Base-by-base conservation (phyloP, 129 eudicot genomes). In the Lactuca saligna region DNA sequence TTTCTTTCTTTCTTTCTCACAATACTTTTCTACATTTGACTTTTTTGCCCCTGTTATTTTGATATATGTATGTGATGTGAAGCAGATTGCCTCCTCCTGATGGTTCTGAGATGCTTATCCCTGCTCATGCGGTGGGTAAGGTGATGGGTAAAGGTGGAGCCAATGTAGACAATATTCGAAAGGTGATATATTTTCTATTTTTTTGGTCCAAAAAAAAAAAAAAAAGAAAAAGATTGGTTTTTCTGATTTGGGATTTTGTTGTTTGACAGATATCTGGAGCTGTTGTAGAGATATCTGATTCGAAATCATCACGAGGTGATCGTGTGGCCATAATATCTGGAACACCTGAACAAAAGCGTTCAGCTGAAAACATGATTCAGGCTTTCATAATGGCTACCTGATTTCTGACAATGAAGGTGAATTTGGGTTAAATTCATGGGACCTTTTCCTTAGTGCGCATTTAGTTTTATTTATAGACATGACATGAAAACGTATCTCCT, bases 331-430 rank as follows among this genome's bases (percentile, higher is more conserved):
- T 84, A 66, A 85, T 93, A 17, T 86, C 95, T 20, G 99, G 99
- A 39, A 93, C 99, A 75, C 38, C 89, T 54, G 99, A 93, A 78
- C 92, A 93, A 81, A 93, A 89, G 77, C 97, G 90, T 69, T 55
- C 99, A 7, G 99, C 99, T 69, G 97, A 93, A 80, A 89, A 86
- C 83, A 75, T 93, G 84, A 83, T 93, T 72, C 99, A 87, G 85
- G 99, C 99, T 65, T 93, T 93, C 85, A 93, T 93, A 50, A 61
- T 93, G 93, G 81, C 99, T 59, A 84, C 99, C 69, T 92, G 79
- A 76, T 39, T 55, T 68, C 4, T 38, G 54, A 39, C 1, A 60
- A 13, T 33, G 76, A 72, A 77, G 83, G 88, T 71, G 82, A 80
- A 68, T 10, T 56, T 54, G 66, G 79, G 66, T 71, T 65, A 38